Evolutionary conservation across 129 eudicot species (phyloP).

Genomic region (Saposhnikovia divaricata): DNA sequence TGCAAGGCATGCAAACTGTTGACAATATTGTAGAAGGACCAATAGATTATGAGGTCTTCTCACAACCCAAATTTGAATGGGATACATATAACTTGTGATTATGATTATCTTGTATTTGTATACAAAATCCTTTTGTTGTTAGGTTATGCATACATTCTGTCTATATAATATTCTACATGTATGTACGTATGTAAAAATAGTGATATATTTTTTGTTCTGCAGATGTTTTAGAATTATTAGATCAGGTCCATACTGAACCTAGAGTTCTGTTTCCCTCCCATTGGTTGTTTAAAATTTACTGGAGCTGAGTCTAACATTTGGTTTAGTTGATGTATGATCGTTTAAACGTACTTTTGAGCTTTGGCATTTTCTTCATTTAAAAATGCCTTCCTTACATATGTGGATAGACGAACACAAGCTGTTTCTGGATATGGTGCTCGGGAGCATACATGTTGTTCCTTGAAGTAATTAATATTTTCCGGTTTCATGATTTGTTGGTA

Average conservation of each 20-base stretch:
- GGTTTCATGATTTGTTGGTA: neutral
- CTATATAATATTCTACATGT: neutral
- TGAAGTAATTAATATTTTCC: neutral
- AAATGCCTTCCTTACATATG: no score
- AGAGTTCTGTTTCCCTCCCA: neutral
- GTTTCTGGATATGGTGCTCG: neutral
- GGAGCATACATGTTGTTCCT: neutral
- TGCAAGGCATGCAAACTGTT: constrained; percentile 79
- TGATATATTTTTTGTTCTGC: neutral
- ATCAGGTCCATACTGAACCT: neutral
- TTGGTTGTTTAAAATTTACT: neutral
- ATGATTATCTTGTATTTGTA: neutral
- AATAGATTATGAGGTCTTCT: constrained; percentile 75
- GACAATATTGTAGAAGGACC: constrained; percentile 77
- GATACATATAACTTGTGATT: constrained; percentile 62
- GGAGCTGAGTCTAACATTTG: neutral
- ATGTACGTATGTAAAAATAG: neutral
- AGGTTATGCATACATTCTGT: neutral
- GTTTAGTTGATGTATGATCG: neutral
- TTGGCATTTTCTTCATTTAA: no score
- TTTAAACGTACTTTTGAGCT: no score
- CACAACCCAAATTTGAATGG: constrained; percentile 96
- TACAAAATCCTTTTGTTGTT: neutral
- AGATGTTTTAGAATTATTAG: neutral
- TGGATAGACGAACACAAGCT: neutral